Evolutionary conservation across 73 alveolate species (phyloP), one percentile per base, ranked within the genome.

Genomic region (Paramecium tetraurelia): DNA sequence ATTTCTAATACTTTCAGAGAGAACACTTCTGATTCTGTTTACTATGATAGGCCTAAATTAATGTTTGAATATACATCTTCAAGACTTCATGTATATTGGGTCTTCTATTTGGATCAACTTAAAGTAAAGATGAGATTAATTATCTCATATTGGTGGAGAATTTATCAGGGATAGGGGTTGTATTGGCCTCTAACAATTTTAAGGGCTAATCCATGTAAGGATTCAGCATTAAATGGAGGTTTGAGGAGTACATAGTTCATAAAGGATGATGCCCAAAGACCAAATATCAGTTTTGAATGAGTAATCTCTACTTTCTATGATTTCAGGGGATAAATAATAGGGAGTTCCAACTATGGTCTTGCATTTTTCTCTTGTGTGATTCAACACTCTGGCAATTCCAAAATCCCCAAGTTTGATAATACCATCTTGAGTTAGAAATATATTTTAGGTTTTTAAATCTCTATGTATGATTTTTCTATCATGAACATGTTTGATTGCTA

Each of bases 401-500:
- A 98, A 98, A 93, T 98, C 99, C 20, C 99, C 99, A 20, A 98
- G 59, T 94, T 98, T 98, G 1, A 97, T 96, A 21, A 96, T 85
- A 2, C 99, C 98, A 40, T 93, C 89, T 59, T 92, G 89, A 86
- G 95, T 97, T 58, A 95, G 84, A 92, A 96, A 95, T 58, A 97
- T 93, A 92, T 97, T 97, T 46, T 95, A 95, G 38, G 98, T 93
- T 93, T 97, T 97, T 85, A 97, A 77, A 95, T 96, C 99, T 86
- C 99, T 86, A 84, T 97, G 99, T 24, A 97, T 92, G 33, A 97
- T 96, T 93, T 97, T 96, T 41, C 98, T 94, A 92, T 98, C 99
- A 89, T 98, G 99, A n/a, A 96, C 92, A 88, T 98, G 99, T 92
- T 97, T 97, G 22, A 98, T 77, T 0, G 99, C 99, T 22, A 97